phyloP scores from a whole-genome alignment of 2,329 filamentous ascomycete genomes.

The Trichoderma simmonsii region DNA sequence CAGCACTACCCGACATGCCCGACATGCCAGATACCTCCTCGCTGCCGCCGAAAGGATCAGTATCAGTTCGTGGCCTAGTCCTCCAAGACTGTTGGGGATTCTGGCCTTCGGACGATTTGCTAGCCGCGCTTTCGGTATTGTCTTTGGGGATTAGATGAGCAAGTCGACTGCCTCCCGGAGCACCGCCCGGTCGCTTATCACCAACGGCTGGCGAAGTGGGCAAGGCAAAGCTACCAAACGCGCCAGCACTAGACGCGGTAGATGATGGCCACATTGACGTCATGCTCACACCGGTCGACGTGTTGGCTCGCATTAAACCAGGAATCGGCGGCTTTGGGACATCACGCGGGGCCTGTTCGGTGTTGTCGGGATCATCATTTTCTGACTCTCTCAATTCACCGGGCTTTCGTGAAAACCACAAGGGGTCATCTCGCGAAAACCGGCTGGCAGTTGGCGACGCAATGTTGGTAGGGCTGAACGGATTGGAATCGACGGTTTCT shows the following conservation, averaged over 20 bases:
- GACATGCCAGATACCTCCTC: slow-evolving; percentile 33
- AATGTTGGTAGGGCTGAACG: slow-evolving; percentile 48
- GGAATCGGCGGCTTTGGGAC: slow-evolving; percentile 40
- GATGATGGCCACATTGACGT: slow-evolving; percentile 44
- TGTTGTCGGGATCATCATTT: slow-evolving; percentile 47
- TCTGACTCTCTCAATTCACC: slow-evolving; percentile 55
- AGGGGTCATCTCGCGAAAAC: slow-evolving; percentile 60
- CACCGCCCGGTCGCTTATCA: slow-evolving; percentile 72
- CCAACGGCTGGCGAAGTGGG: slow-evolving; percentile 52
- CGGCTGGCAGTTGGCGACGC: slow-evolving; percentile 61
- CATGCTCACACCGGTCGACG: slow-evolving; percentile 46
- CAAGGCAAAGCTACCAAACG: slow-evolving; percentile 88
- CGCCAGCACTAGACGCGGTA: slow-evolving; percentile 65
- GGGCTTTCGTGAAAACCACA: slow-evolving; percentile 56
- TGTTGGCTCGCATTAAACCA: slow-evolving; percentile 53
- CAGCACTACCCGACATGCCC: slow-evolving; percentile 61
- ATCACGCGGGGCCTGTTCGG: slow-evolving; percentile 31
- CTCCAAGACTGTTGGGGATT: slow-evolving; percentile 51
- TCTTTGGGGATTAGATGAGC: slow-evolving; percentile 82
- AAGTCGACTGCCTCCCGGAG: slow-evolving; percentile 75
- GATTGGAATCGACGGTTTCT: slow-evolving; percentile 73
- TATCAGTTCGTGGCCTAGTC: slow-evolving; percentile 64
- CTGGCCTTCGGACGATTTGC: slow-evolving; percentile 50
- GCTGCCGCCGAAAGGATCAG: slow-evolving; percentile 67
- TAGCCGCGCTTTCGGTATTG: slow-evolving; percentile 60